These are phyloP conservation scores for Cordyceps cateniannulata DNA, from an alignment of 2,329 filamentous ascomycete genomes.

Conservation along the genomic window DNA sequence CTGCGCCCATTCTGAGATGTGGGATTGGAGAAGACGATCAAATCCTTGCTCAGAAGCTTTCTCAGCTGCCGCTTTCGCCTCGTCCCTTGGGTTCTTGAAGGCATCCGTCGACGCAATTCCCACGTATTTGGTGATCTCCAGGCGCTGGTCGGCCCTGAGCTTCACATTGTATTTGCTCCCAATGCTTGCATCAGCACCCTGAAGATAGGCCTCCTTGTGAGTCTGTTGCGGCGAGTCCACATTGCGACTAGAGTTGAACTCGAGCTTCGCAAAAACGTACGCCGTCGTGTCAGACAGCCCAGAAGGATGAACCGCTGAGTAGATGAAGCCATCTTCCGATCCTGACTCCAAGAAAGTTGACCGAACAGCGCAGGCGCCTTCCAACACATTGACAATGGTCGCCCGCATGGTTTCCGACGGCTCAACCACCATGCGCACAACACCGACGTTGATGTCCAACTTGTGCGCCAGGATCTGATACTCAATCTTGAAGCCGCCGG, in stretches of 20 bases:
- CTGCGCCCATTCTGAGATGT: constrained; percentile 54
- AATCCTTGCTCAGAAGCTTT: constrained; percentile 45
- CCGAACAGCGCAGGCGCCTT: constrained; percentile 62
- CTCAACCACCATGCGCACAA: constrained; percentile 50
- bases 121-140: constrained; percentile 59
- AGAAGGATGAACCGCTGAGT: constrained; percentile 56
- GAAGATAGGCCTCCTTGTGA: constrained; percentile 40
- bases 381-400: constrained; percentile 59
- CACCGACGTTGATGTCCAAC: constrained; percentile 48
- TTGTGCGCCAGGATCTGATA: constrained; percentile 63
- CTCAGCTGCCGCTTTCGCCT: constrained; percentile 49
- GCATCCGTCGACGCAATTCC: constrained; percentile 64
- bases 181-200: constrained; percentile 55
- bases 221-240: constrained; percentile 36
- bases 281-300: constrained; percentile 58
- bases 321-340: constrained; percentile 50
- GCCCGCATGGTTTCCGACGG: constrained; percentile 46
- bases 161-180: constrained; percentile 51
- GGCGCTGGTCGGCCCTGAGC: constrained; percentile 44
- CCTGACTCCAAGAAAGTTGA: constrained; percentile 53
- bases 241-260: constrained; percentile 27
- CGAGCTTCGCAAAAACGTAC: constrained; percentile 38
- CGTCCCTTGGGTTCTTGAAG: constrained; percentile 49
- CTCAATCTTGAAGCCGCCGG: constrained; percentile 48
- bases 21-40: constrained; percentile 44